phyloP scores from a whole-genome alignment of 1,284 basidiomycete species.

The Mycena sp. region DNA sequence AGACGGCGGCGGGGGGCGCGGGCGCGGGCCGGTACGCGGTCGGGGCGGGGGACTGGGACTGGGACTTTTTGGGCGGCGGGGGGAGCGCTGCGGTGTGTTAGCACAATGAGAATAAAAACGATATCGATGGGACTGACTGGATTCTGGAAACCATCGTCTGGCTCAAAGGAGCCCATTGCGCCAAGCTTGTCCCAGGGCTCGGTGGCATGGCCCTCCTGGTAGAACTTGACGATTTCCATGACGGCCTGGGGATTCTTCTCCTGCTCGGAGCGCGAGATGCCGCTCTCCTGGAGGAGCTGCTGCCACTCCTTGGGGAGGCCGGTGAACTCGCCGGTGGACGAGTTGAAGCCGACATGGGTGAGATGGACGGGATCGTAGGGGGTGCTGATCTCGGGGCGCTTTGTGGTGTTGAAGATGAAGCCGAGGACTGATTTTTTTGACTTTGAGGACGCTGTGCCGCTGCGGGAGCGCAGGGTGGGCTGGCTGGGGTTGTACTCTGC shows the following conservation, averaged over 20 bases:
- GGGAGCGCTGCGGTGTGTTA: constrained; percentile 51
- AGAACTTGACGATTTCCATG: constrained; percentile 99
- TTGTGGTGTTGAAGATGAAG: constrained; percentile 82
- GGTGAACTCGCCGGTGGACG: constrained; percentile 97
- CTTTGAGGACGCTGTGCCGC: constrained; percentile 68
- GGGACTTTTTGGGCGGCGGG: constrained; percentile 67
- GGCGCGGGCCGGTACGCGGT: constrained; percentile 73
- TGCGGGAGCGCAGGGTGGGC: constrained; percentile 56
- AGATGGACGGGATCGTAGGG: constrained; percentile 99
- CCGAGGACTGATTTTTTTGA: constrained; percentile 80
- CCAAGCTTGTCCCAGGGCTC: constrained; percentile 78
- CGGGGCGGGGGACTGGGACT: constrained; percentile 49
- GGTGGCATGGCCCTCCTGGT: constrained; percentile 81
- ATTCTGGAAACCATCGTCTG: constrained; percentile 59
- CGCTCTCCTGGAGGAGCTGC: constrained; percentile 94
- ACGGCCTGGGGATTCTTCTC: constrained; percentile 98
- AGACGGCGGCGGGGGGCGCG: constrained; percentile 65
- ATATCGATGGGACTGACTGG: constrained; percentile 48
- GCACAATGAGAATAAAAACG: constrained; percentile 9
- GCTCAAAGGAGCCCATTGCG: constrained; percentile 51
- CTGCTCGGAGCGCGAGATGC: constrained; percentile 95
- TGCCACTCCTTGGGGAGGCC: constrained; percentile 99
- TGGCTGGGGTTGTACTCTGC: constrained; percentile 31
- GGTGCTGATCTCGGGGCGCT: constrained; percentile 94
- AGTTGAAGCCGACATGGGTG: constrained; percentile 99